A percentile compares a stretch with the other conserved stretches of the same genome.
Conservation (phyloP, 441 rosid genomes). For the Capsella rubella region DNA sequence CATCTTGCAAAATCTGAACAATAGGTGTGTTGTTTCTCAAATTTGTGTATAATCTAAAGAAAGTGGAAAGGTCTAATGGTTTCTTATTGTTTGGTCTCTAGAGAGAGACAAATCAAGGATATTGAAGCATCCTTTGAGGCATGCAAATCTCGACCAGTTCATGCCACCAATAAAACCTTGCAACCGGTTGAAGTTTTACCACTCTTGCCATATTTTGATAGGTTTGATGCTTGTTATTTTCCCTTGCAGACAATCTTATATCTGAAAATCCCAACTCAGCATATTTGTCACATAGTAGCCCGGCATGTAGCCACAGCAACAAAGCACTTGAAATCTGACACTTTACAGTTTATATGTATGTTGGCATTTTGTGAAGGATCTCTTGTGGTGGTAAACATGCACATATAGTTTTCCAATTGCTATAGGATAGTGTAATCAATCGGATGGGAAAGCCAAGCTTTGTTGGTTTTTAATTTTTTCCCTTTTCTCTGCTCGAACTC, state of each 20-base stretch:
- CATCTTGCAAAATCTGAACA: conserved; percentile 76
- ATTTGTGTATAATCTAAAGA: conserved; percentile 24
- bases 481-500: conserved; percentile 13
- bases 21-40: conserved; percentile 64
- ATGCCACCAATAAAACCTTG: conserved; percentile 84
- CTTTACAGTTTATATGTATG: background rate
- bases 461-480: conserved; percentile 4
- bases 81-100: conserved; percentile 44
- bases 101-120: conserved; percentile 94
- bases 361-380: conserved; percentile 24
- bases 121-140: conserved; percentile 92
- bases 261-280: conserved; percentile 19
- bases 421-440: conserved; percentile 24
- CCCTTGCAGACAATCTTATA: conserved; percentile 21
- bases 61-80: conserved; percentile 7
- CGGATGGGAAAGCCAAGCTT: conserved; percentile 24
- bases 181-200: conserved; percentile 83
- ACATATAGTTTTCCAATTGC: conserved; percentile 5
- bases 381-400: conserved; percentile 3
- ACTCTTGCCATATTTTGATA: conserved; percentile 82
- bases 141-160: conserved; percentile 78
- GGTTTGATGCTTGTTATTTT: conserved; percentile 57
- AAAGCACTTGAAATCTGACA: conserved; percentile 11
- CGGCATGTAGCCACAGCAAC: conserved; percentile 15
- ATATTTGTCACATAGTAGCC: conserved; percentile 4